Evolutionary conservation across 2,329 filamentous ascomycete genomes (phyloP).

Genomic region (Falciphora oryzae): DNA sequence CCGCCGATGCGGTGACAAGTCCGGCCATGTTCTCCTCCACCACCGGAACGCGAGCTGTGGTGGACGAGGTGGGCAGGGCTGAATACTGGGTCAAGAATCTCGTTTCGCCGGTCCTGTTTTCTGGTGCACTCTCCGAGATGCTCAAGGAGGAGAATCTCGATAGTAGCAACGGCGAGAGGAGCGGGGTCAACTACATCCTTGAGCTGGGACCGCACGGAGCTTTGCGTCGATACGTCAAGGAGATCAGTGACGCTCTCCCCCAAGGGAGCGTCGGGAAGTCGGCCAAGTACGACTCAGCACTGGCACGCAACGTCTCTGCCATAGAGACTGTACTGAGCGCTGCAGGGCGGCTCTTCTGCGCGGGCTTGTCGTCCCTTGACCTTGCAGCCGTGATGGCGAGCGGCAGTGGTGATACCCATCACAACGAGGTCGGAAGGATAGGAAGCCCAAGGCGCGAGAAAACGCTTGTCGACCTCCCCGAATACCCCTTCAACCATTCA

Average conservation of each 20-base stretch:
- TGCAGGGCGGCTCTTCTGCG: slow-evolving; percentile 15
- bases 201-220: slow-evolving; percentile 24
- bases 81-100: slow-evolving; percentile 25
- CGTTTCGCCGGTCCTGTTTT: slow-evolving; percentile 22
- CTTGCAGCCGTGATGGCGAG: slow-evolving; percentile 8
- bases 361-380: slow-evolving; percentile 11
- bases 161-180: not conserved
- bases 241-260: slow-evolving; percentile 13
- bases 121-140: slow-evolving; percentile 17
- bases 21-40: slow-evolving; percentile 20
- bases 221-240: slow-evolving; percentile 19
- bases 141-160: not conserved
- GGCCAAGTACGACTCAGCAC: not conserved
- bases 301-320: slow-evolving; percentile 14
- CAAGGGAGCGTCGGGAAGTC: not conserved
- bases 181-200: slow-evolving; percentile 17
- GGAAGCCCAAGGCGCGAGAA: not conserved
- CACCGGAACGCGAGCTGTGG: slow-evolving; percentile 9
- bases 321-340: slow-evolving; percentile 15
- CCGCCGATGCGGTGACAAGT: not conserved
- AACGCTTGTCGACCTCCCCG: slow-evolving; percentile 34
- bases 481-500: slow-evolving; percentile 39
- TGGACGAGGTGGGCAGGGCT: slow-evolving; percentile 12
- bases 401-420: not conserved
- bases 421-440: not conserved